These are phyloP conservation scores for Acephala macrosclerotiorum DNA, from an alignment of 2,329 filamentous ascomycete species.

Conservation along the genomic window DNA sequence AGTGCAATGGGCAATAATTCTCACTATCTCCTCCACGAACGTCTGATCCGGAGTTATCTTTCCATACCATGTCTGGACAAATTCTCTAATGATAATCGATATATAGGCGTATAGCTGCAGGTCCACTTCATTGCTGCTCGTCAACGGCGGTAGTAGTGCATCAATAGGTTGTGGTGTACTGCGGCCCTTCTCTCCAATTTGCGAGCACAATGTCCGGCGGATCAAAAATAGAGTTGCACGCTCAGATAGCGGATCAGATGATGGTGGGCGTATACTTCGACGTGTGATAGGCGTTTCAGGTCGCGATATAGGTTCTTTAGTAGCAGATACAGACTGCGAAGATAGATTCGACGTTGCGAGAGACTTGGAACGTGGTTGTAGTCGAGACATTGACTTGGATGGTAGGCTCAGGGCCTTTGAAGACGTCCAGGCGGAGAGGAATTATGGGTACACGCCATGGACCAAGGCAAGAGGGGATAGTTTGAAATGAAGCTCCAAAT, in stretches of 20 bases:
- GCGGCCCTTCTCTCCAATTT: slow-evolving; percentile 65
- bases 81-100: slow-evolving; percentile 87
- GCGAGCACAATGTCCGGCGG: slow-evolving; percentile 83
- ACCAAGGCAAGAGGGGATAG: background rate
- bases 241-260: slow-evolving; percentile 69
- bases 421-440: background rate
- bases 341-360: slow-evolving; percentile 31
- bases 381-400: slow-evolving; percentile 30
- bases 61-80: slow-evolving; percentile 90
- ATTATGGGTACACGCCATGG: background rate
- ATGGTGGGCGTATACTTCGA: slow-evolving; percentile 43
- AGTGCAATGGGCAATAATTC: slow-evolving; percentile 91
- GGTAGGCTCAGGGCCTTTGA: slow-evolving; percentile 13
- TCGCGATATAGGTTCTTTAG: slow-evolving; percentile 27
- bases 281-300: slow-evolving; percentile 34
- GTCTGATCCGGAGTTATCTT: slow-evolving; percentile 90
- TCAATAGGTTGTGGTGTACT: slow-evolving; percentile 69
- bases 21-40: slow-evolving; percentile 87
- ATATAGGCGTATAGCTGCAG: slow-evolving; percentile 92
- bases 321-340: slow-evolving; percentile 29
- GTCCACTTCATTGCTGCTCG: slow-evolving; percentile 93
- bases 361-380: slow-evolving; percentile 34
- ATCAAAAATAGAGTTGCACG: slow-evolving; percentile 82
- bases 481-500: background rate
- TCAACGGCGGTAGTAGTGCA: slow-evolving; percentile 86